Evolutionary conservation across 768 basidiomycete genomes (phyloP), one percentile per base, ranked within the genome.

Genomic region (Lactarius deliciosus): DNA sequence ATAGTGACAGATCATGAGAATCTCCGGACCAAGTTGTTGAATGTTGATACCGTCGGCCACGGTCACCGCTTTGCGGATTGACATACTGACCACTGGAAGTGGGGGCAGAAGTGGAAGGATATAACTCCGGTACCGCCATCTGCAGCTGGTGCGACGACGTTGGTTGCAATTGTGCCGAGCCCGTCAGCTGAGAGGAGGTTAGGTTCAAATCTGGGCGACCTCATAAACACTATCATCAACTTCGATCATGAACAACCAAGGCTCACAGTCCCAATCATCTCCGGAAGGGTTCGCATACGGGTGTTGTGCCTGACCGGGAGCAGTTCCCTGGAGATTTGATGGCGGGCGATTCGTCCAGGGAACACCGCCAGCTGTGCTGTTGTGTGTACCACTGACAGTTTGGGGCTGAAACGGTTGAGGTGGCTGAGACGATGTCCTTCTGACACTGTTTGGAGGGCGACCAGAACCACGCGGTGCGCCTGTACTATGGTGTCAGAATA

Each of bases 181-280:
- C 22, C 10, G 18, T 22, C 47, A 50, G 22, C 11, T 41, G 34
- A 47, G n/a, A 22, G 11, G n/a, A 22, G 11, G 16, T 13, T 32
- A 1, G 2, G n/a, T 18, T 2, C 16, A 5, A 22, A 47, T 56
- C 54, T 36, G 34, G n/a, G 54, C 13, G n/a, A 34, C 18, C 43
- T 20, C 6, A 47, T 65, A 47, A 60, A 38, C 40, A 36, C 41
- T 32, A 18, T 11, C n/a, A 18, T 55, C 18, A 20, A 25, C 15
- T n/a, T 20, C 22, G 32, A 5, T 15, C 36, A 16, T 25, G n/a
- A 13, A 22, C 3, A 20, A 30, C 16, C 3, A 50, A 25, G 38
- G 22, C 65, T 40, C 22, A 66, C 65, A 15, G n/a, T 57, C 54
- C 64, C 43, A 18, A 20, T 28, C 36, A 16, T 43, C 28, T 22